Base-by-base conservation (phyloP, 306 rosid species). In the Hippophae tibetana region DNA sequence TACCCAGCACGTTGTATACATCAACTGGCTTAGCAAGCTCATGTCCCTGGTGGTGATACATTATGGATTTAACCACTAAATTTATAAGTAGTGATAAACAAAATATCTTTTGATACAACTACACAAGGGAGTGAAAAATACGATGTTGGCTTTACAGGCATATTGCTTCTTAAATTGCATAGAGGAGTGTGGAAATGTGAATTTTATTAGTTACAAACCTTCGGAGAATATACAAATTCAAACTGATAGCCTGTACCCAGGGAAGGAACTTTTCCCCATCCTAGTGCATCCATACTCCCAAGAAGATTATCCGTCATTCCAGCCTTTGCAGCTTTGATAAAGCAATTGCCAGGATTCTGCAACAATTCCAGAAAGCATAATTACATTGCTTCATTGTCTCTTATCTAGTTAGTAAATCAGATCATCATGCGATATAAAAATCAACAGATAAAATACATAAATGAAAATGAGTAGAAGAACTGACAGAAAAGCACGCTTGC, bases 401-500 rank as follows among this genome's bases (percentile, higher is more conserved):
- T 44, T 57, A 54, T 64, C 54, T 56, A 54, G 47, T 10, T 48
- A 11, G 23, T 7, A 48, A 49, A 49, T n/a, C 7, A 5, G 23
- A 49, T 49, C 9, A 49, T 31, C 38, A 31, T 31, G 5, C 52
- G 14, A 13, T 12, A 49, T 12, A 0, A n/a, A 8, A n/a, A 12
- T 49, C 1, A 13, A 40, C 6, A 25, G 43, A 45, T 10, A 48
- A 48, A 3, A 52, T 10, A 68, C 47, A 60, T 52, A 60, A 48
- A 62, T 60, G 68, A 53, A 40, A 23, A 55, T 54, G 9, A 27
- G 6, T 74, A 73, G 62, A 42, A 62, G 62, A 75, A 86, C 97
- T 82, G 54, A 92, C 97, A 40, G 99, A 82, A 71, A 92, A 92
- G 83, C 97, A 85, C 10, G 95, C 96, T 79, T 86, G 99, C 78